These are phyloP conservation scores for Linnemannia zychae DNA, from an alignment of 192 early-diverging fungal genomes.

Conservation along the genomic window DNA sequence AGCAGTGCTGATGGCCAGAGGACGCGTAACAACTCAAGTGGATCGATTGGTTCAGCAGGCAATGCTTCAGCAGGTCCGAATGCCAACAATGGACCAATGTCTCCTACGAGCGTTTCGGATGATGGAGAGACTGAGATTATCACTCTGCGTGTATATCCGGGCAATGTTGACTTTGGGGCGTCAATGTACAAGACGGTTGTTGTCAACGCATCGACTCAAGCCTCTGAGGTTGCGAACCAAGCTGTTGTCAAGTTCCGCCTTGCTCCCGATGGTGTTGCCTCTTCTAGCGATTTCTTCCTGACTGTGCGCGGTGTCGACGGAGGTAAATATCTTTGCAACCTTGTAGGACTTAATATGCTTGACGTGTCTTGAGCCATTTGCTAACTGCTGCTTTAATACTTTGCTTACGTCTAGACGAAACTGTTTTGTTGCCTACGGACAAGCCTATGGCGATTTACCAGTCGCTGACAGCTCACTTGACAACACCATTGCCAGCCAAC, in stretches of 20 bases:
- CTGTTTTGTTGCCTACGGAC: slow-evolving; percentile 62
- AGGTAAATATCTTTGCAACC: slow-evolving; percentile 37
- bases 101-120: slow-evolving; percentile 25
- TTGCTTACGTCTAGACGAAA: slow-evolving; percentile 55
- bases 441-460: slow-evolving; percentile 69
- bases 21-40: slow-evolving; percentile 30
- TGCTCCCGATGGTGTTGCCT: slow-evolving; percentile 57
- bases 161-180: slow-evolving; percentile 68
- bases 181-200: slow-evolving; percentile 68
- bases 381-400: not conserved
- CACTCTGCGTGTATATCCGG: slow-evolving; percentile 67
- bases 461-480: slow-evolving; percentile 62
- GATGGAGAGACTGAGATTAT: slow-evolving; percentile 49
- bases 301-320: slow-evolving; percentile 66
- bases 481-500: slow-evolving; percentile 65
- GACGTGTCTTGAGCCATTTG: not conserved
- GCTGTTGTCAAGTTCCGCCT: slow-evolving; percentile 68
- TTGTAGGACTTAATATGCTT: not conserved
- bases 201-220: slow-evolving; percentile 58
- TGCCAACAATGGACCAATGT: slow-evolving; percentile 4
- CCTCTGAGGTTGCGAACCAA: slow-evolving; percentile 62
- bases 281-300: slow-evolving; percentile 60
- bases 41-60: slow-evolving; percentile 23
- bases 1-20: slow-evolving; percentile 14
- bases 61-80: not conserved